Base-by-base conservation (phyloP, 768 basidiomycete species). In the Gloeophyllum trabeum region DNA sequence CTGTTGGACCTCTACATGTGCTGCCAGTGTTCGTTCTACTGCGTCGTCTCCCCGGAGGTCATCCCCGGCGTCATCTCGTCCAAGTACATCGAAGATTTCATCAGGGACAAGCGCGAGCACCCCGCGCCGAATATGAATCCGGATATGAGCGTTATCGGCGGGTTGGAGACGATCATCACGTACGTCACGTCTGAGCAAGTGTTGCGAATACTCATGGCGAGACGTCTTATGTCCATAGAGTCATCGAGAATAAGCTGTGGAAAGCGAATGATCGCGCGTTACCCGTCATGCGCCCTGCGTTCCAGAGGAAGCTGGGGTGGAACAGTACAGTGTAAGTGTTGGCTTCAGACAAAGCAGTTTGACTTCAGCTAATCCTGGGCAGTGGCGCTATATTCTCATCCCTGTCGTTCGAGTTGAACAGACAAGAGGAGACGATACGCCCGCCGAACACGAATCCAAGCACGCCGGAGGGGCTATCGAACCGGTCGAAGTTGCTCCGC, bases 21-120 rank as follows among this genome's bases (percentile, higher is more conserved):
- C 56, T 90, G 88, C 53, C 87, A 88, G 53, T 91, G 88, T 57
- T 79, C 78, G 19, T 60, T 81, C 48, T 84, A 81, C 53, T 76
- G 80, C 49, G 66, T 86, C 28, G 79, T 74, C 1, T 85, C 81
- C 16, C 7, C 10, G 19, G 67, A 71, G 13, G 63, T 80, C 40
- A 78, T 89, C 37, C 75, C 85, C 26, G 87, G 83, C 4, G 77
- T 90, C 34, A 67, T 91, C 45, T 75, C 81, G 5, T 59, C 65
- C 38, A 73, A 72, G 48, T 61, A 70, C 43, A 60, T 84, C 49
- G 76, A 85, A 24, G 77, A 77, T 45, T 74, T 85, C 41, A 58
- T 67, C 5, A 67, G 67, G 30, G 81, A 86, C 40, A 87, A 76
- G 58, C 59, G 56, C 44, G 60, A 64, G 12, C 73, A 77, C 49